Conservation (phyloP, 2,329 filamentous ascomycete genomes). For the Teratosphaeria zuluensis region DNA sequence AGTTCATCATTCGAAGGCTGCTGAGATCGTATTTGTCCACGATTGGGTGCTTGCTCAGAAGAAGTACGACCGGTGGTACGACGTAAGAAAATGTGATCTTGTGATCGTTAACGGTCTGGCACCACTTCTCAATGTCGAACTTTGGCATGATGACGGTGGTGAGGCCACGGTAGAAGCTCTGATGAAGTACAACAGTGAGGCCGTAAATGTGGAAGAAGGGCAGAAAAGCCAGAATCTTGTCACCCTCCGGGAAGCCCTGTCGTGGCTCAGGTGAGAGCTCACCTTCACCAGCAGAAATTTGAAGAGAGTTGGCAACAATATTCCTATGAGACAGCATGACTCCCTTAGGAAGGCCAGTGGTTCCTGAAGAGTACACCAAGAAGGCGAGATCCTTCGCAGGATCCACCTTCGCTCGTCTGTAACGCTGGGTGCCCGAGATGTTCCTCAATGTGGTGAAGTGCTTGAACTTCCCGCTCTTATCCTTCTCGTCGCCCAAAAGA, state of each 20-base stretch:
- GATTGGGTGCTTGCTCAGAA: slow-evolving; percentile 67
- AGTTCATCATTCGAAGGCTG: slow-evolving; percentile 73
- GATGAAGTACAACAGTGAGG: slow-evolving; percentile 63
- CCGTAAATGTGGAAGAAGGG: slow-evolving; percentile 92
- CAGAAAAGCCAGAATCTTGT: slow-evolving; percentile 67
- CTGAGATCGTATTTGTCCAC: slow-evolving; percentile 74
- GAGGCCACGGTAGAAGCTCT: slow-evolving; percentile 55
- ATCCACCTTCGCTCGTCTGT: slow-evolving; percentile 52
- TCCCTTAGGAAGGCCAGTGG: slow-evolving; percentile 83
- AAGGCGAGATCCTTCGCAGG: slow-evolving; percentile 69
- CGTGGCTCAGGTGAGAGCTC: slow-evolving; percentile 43
- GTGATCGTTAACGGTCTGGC: slow-evolving; percentile 63
- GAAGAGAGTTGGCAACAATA: slow-evolving; percentile 60
- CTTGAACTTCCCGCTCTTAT: slow-evolving; percentile 49
- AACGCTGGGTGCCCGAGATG: slow-evolving; percentile 48
- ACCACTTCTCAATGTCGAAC: slow-evolving; percentile 75
- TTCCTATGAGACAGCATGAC: slow-evolving; percentile 80
- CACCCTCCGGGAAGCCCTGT: slow-evolving; percentile 46
- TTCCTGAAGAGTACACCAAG: slow-evolving; percentile 80
- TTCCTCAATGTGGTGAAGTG: slow-evolving; percentile 66
- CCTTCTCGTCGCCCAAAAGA: slow-evolving; percentile 60
- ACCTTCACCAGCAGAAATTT: slow-evolving; percentile 29
- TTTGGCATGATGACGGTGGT: slow-evolving; percentile 62
- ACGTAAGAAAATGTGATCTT: slow-evolving; percentile 70
- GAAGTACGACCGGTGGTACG: slow-evolving; percentile 73